Evolutionary conservation across 345 rosid species (phyloP), one percentile per base, ranked within the genome.

Genomic region (Garcia nutans): DNA sequence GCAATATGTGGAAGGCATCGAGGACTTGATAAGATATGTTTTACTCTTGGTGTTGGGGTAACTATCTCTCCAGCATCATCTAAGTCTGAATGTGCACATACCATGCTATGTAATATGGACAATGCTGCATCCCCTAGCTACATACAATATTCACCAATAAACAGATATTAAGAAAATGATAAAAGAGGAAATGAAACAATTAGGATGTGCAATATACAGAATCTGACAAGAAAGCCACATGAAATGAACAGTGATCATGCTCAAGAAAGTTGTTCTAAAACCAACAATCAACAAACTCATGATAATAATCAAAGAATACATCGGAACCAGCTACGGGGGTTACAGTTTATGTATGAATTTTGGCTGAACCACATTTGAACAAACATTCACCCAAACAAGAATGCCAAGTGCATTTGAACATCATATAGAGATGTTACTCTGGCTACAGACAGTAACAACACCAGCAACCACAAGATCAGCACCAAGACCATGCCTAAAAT

Each of bases 11-110:
- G 99, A 79, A 93, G 92, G 86, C 98, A 96, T 54, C 98, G 98
- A 3, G 91, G 80, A 84, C 99, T 96, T 83, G 99, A 96, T 85
- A 96, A 80, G 70, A 96, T 96, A 75, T 97, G 58, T 80, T 96
- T 96, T 64, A 96, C 99, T 86, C 93, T 88, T 52, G 99, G 99
- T 65, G 99, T 96, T 80, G 99, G 99, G 58, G 99, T 96, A 67
- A 96, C 99, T 76, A 93, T 88, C 88, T 96, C 99, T 81, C 99
- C 99, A 68, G 99, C 99, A 79, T 96, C 99, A 85, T 96, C 99
- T 75, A 96, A 81, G 85, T 96, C 99, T 76, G 99, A 96, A 89
- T 93, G 99, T 47, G 98, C 96, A 72, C 95, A 89, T 77, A 92
- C 99, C 99, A 96, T 96, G 89, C 95, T 88, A 78, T 93, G 99